These are phyloP conservation scores for Mariannaea sp. DNA, from an alignment of 2,329 filamentous ascomycete species.

Conservation along the genomic window DNA sequence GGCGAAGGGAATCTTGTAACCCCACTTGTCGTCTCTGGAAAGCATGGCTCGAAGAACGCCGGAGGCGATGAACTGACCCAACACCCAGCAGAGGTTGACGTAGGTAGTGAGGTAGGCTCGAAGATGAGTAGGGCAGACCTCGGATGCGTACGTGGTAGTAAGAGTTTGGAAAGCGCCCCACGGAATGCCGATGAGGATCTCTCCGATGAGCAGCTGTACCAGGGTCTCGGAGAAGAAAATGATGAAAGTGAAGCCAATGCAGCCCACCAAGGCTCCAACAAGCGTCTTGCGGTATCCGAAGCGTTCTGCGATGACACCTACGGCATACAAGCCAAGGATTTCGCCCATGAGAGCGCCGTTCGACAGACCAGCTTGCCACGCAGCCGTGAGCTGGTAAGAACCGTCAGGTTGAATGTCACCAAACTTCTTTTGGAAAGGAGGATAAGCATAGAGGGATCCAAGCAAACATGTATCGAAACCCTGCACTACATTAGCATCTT, in stretches of 20 bases:
- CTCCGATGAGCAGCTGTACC: slow-evolving; percentile 48
- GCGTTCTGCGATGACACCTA: slow-evolving; percentile 53
- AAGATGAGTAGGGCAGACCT: slow-evolving; percentile 51
- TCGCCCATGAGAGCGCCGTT: slow-evolving; percentile 55
- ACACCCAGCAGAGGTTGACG: slow-evolving; percentile 56
- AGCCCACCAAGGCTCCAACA: slow-evolving; percentile 46
- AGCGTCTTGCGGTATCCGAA: slow-evolving; percentile 55
- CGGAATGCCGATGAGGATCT: slow-evolving; percentile 53
- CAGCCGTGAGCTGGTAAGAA: slow-evolving; percentile 52
- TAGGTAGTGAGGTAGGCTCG: slow-evolving; percentile 56
- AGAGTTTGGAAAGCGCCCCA: slow-evolving; percentile 55
- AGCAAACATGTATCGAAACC: slow-evolving; percentile 49
- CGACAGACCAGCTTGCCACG: slow-evolving; percentile 58
- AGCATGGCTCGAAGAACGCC: slow-evolving; percentile 50
- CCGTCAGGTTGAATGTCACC: slow-evolving; percentile 44
- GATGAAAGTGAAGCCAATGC: slow-evolving; percentile 53
- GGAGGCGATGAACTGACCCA: slow-evolving; percentile 53
- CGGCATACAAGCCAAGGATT: slow-evolving; percentile 56
- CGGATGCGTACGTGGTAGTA: slow-evolving; percentile 54
- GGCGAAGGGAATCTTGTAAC: slow-evolving; percentile 54
- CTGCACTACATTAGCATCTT: no score
- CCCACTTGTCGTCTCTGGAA: slow-evolving; percentile 46
- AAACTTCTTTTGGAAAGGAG: slow-evolving; percentile 47
- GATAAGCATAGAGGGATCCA: slow-evolving; percentile 48
- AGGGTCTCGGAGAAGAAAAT: slow-evolving; percentile 52